Base-by-base conservation (phyloP, 345 rosid genomes). In the Abelmoschus esculentus region DNA sequence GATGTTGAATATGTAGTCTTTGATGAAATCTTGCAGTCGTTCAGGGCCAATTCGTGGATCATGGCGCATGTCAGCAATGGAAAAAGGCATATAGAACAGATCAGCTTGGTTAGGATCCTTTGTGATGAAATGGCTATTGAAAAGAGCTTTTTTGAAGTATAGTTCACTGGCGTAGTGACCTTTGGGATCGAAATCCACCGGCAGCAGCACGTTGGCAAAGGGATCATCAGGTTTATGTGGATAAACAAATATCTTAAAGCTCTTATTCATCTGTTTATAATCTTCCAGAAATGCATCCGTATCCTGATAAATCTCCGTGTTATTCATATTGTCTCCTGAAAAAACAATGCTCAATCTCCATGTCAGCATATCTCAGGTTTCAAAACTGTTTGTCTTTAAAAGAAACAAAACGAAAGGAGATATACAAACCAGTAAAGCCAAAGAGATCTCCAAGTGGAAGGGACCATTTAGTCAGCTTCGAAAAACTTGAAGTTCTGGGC, bases 71-170 rank as follows among this genome's bases (percentile, higher is more conserved):
- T 79, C 78, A 29, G 79, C 78, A 28, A 86, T 81, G 38, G 87
- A 86, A 72, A 83, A 86, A 54, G 89, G 89, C 83, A 83, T 64
- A 47, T 76, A 83, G 78, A 86, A 86, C 57, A 86, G 84, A 69
- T 86, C 80, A 5, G 87, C 89, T 57, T 73, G 67, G 2, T 73
- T 49, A 1, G 87, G 89, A 66, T 86, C 77, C 61, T 78, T 68
- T 0, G 87, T 86, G 66, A 83, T 73, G 74, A 85, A 83, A 64
- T 81, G 87, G 69, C 89, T 85, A 44, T 75, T 65, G 76, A 73
- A 44, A 29, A 83, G 83, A 67, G 71, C 80, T 62, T 75, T 81
- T 77, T 86, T 86, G 70, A 86, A 86, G 81, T 81, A 83, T 67
- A 81, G 76, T 57, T 86, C 89, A 61, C 89, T 86, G 3, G 87